phyloP scores from a whole-genome alignment of 768 basidiomycete genomes.

The Boletus barrowsii region DNA sequence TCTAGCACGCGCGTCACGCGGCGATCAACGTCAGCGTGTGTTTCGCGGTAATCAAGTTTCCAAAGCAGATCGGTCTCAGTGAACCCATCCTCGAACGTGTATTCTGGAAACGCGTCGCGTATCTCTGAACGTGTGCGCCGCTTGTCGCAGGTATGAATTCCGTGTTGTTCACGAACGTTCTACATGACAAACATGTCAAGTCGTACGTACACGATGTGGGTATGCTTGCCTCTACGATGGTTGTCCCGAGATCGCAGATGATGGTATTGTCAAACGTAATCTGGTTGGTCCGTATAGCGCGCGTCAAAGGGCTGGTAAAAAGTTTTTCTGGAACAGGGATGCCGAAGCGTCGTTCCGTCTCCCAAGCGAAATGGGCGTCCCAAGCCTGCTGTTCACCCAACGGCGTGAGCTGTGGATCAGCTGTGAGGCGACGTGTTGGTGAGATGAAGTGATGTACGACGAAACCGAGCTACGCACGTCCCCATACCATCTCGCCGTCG shows the following conservation, averaged over 20 bases:
- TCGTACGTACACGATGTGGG: not conserved
- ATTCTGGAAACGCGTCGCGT: slow-evolving; percentile 37
- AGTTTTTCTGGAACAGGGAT: slow-evolving; percentile 1
- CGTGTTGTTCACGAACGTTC: slow-evolving; percentile 63
- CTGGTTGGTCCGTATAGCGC: slow-evolving; percentile 53
- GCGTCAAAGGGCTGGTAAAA: slow-evolving; percentile 45
- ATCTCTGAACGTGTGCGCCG: slow-evolving; percentile 48
- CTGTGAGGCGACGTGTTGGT: not conserved
- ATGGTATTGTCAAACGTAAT: slow-evolving; percentile 46
- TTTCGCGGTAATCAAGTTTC: slow-evolving; percentile 22
- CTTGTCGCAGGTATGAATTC: slow-evolving; percentile 68
- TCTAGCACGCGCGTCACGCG: not conserved
- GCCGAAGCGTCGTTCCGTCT: not conserved
- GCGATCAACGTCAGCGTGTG: not conserved
- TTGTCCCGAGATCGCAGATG: slow-evolving; percentile 24
- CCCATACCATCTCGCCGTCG: slow-evolving; percentile 66
- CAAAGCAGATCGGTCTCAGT: slow-evolving; percentile 62
- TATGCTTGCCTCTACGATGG: slow-evolving; percentile 51
- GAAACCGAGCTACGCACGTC: slow-evolving; percentile 39
- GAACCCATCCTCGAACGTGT: slow-evolving; percentile 52
- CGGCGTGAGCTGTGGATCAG: slow-evolving; percentile 49
- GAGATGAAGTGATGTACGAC: not conserved
- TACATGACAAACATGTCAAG: slow-evolving; percentile 19
- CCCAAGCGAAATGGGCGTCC: slow-evolving; percentile 5
- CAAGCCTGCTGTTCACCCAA: slow-evolving; percentile 54